Percentiles rank a stretch among this genome's conserved stretches.
Evolutionary conservation across 2,329 filamentous ascomycete species (phyloP).

Genomic region (Monilinia fructicola): DNA sequence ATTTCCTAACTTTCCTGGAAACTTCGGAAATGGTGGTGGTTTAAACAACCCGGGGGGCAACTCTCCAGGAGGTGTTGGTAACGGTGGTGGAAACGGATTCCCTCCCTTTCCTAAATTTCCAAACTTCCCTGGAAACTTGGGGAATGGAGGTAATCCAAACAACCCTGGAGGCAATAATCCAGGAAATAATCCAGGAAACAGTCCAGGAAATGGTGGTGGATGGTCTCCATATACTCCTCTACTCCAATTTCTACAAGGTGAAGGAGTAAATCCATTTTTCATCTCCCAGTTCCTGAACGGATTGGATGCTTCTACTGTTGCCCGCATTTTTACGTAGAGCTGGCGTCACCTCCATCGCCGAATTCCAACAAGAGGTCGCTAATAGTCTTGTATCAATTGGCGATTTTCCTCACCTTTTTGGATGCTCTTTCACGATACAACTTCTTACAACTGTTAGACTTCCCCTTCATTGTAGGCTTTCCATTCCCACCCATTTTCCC

Average conservation of each 20-base stretch:
- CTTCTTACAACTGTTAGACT: background rate
- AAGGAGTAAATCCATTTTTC: background rate
- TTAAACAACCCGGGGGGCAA: background rate
- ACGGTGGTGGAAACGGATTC: background rate
- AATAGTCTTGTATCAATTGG: background rate
- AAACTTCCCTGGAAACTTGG: too few relatives aligned
- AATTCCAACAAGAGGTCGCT: background rate
- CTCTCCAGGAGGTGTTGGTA: background rate
- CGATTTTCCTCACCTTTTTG: background rate
- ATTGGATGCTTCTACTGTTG: background rate
- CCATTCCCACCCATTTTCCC: background rate
- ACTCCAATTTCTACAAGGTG: background rate
- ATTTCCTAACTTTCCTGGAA: background rate
- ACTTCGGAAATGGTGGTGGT: background rate
- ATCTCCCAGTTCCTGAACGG: background rate
- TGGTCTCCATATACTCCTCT: slow-evolving; percentile 13
- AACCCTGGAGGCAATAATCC: too few relatives aligned
- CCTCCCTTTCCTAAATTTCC: too few relatives aligned
- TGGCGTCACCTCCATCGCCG: background rate
- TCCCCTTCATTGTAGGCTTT: background rate
- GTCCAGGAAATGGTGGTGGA: background rate
- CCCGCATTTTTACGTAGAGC: background rate
- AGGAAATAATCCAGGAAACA: too few relatives aligned
- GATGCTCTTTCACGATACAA: background rate
- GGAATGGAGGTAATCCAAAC: background rate